These are phyloP conservation scores for Leptographium radiaticola DNA, from an alignment of 2,329 filamentous ascomycete genomes.

Conservation along the genomic window DNA sequence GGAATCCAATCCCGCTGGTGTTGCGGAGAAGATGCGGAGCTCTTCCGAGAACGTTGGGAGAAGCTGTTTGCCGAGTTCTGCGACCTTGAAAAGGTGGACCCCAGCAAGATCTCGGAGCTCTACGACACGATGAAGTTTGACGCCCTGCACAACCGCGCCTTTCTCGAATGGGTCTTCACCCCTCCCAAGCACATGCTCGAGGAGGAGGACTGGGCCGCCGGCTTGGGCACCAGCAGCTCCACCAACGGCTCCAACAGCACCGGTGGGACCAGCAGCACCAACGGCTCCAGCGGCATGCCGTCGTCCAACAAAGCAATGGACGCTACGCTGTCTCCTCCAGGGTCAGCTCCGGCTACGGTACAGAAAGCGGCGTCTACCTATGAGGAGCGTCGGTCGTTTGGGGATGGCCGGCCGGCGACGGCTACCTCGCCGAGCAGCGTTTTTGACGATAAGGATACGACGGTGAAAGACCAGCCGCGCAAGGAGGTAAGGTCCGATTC, in stretches of 20 bases:
- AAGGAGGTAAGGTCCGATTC: slow-evolving; percentile 14
- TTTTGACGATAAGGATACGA: not conserved
- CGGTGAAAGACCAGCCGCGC: slow-evolving; percentile 9
- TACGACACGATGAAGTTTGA: slow-evolving; percentile 99
- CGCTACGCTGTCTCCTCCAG: not conserved
- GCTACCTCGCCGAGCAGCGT: not conserved
- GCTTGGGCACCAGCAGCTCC: slow-evolving; percentile 20
- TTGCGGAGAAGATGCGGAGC: slow-evolving; percentile 82
- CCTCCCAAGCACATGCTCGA: slow-evolving; percentile 68
- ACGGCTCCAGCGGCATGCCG: no score
- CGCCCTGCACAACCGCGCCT: slow-evolving; percentile 88
- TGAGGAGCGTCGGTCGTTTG: slow-evolving; percentile 8
- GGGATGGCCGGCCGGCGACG: slow-evolving; percentile 2
- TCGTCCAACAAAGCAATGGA: no score
- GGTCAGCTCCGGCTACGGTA: not conserved
- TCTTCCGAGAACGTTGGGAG: slow-evolving; percentile 96
- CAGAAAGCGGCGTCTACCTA: not conserved
- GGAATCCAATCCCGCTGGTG: slow-evolving; percentile 88
- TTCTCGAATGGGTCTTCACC: slow-evolving; percentile 95
- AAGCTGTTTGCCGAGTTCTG: slow-evolving; percentile 96
- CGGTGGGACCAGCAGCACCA: not conserved
- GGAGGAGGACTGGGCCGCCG: slow-evolving; percentile 35
- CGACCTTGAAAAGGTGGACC: slow-evolving; percentile 94
- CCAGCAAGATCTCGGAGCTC: slow-evolving; percentile 94
- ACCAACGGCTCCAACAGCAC: slow-evolving; percentile 18